Base-by-base conservation (phyloP, 768 basidiomycete species). In the Termitomyces sp. region DNA sequence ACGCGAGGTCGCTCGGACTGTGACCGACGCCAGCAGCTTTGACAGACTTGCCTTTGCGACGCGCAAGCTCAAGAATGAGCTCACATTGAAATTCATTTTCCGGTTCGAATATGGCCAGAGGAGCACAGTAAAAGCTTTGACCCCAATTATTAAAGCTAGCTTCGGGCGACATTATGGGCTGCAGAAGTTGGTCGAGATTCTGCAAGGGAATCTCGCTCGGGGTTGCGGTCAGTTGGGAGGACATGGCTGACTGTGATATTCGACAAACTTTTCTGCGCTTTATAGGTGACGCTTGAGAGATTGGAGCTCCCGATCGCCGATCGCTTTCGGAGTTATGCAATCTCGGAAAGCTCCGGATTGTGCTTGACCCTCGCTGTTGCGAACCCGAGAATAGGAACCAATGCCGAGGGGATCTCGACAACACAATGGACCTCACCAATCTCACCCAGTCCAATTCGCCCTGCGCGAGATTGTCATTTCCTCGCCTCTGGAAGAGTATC, bases 1-100 rank as follows among this genome's bases (percentile, higher is more conserved):
- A 98, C 0, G 92, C 90, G 49, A 98, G 78, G 73, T 99, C 96
- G 66, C 87, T 90, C 23, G 96, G 96, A 56, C 89, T 91, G 73
- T 98, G 95, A 2, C 95, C 96, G 16, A 92, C 85, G 12, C 94
- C 97, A 12, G 86, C 88, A 0, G 91, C 89, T 54, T 94, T 84
- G 34, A 98, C 77, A 21, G 80, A 76, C 66, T 81, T 84, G 16
- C 79, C 73, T 66, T 94, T 84, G 42, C 88, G 76, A 17, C 85
- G 76, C 0, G 94, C 94, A 25, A 94, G 83, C 65, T 91, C 90
- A 27, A 98, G 76, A 45, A 95, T 77, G 61, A 84, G 79, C 44
- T 79, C 77, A 66, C 92, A 89, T 34, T 98, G 79, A 57, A 78
- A 69, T 42, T 83, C 82, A 23, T 76, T 80, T 60, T 80, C 77